phyloP scores from a whole-genome alignment of 1,284 basidiomycete species.

The Melampsora larici-populina region DNA sequence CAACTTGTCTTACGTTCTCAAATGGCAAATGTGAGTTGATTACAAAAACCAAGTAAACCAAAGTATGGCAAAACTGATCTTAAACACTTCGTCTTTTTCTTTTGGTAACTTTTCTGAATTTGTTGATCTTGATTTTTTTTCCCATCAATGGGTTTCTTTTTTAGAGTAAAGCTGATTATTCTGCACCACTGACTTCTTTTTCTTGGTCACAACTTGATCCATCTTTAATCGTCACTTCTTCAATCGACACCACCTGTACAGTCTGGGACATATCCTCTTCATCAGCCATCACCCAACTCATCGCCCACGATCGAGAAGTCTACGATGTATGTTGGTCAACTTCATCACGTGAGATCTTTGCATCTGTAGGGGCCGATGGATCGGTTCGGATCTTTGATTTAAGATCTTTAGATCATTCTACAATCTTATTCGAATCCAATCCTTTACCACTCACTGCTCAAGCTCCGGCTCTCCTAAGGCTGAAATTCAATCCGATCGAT shows the following conservation, averaged over 20 bases:
- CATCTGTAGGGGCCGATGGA: constrained; percentile 96
- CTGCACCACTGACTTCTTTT: constrained; percentile 87
- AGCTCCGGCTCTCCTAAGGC: constrained; percentile 72
- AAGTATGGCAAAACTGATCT: too few species aligned
- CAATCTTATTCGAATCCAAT: constrained; percentile 89
- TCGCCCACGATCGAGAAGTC: constrained; percentile 97
- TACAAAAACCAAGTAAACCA: too few species aligned
- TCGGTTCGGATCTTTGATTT: constrained; percentile 94
- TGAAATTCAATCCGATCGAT: constrained; percentile 80
- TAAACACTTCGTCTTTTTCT: not conserved
- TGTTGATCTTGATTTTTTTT: not conserved
- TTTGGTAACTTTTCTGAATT: not conserved
- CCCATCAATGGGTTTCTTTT: not conserved
- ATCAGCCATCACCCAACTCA: constrained; percentile 88
- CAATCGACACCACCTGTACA: constrained; percentile 61
- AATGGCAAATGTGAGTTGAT: constrained; percentile 37
- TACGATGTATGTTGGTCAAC: constrained; percentile 97
- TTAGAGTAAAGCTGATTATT: constrained; percentile 77
- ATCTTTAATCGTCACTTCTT: constrained; percentile 90
- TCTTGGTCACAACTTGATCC: constrained; percentile 94
- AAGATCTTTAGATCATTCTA: constrained; percentile 92
- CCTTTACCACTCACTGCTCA: constrained; percentile 62
- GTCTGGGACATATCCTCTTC: constrained; percentile 88
- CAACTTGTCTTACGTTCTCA: constrained; percentile 38
- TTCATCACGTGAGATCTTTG: constrained; percentile 94